Conservation (phyloP, 2,329 filamentous ascomycete genomes). For the Keithomyces neogunnii region DNA sequence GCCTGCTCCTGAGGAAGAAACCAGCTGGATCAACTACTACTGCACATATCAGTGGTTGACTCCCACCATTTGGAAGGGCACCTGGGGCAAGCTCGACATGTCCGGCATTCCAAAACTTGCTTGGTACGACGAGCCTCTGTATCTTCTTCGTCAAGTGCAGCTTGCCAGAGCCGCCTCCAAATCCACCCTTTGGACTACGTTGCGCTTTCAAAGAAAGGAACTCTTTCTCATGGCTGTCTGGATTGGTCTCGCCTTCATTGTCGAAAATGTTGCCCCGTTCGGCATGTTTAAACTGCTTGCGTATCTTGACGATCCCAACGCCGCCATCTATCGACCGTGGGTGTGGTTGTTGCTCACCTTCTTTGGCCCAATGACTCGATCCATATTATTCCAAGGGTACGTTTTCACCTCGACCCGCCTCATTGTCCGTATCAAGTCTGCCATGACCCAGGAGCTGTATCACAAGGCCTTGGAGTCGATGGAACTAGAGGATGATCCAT, state of each 20-base stretch:
- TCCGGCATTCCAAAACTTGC: slow-evolving; percentile 39
- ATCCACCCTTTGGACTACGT: slow-evolving; percentile 35
- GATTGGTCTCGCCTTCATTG: slow-evolving; percentile 25
- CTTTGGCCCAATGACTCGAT: slow-evolving; percentile 37
- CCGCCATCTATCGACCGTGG: slow-evolving; percentile 37
- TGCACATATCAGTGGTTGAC: slow-evolving; percentile 43
- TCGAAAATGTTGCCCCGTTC: slow-evolving; percentile 44
- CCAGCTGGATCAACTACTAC: slow-evolving; percentile 45
- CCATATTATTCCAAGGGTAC: slow-evolving; percentile 47
- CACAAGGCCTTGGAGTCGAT: slow-evolving; percentile 45
- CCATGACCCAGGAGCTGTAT: slow-evolving; percentile 50
- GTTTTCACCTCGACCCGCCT: slow-evolving; percentile 49
- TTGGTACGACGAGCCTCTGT: slow-evolving; percentile 46
- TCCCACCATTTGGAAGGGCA: slow-evolving; percentile 38
- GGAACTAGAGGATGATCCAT: slow-evolving; percentile 48
- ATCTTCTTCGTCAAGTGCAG: slow-evolving; percentile 35
- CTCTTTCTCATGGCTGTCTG: slow-evolving; percentile 37
- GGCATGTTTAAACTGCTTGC: slow-evolving; percentile 44
- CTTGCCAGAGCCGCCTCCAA: slow-evolving; percentile 32
- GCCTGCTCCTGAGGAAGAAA: slow-evolving; percentile 42
- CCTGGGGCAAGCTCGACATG: slow-evolving; percentile 34
- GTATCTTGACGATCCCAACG: slow-evolving; percentile 38
- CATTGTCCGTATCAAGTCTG: slow-evolving; percentile 46
- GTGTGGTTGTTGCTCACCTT: slow-evolving; percentile 48
- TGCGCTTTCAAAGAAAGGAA: slow-evolving; percentile 34